phyloP scores from a whole-genome alignment of 148 eudicot genomes.

The Rhododendron ferrugineum region DNA sequence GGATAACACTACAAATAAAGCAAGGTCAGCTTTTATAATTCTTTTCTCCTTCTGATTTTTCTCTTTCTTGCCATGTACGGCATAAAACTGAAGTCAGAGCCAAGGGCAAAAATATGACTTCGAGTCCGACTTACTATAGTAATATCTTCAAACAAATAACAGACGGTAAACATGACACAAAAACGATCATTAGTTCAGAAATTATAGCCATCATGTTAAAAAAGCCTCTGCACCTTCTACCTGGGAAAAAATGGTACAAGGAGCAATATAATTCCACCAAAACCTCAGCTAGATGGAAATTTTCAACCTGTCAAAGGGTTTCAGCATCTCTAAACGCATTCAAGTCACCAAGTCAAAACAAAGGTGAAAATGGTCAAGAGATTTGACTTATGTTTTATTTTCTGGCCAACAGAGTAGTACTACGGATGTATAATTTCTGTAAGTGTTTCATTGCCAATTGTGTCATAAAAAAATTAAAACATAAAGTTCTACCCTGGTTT shows the following conservation, averaged over 20 bases:
- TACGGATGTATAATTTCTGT: neutral
- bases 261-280: neutral
- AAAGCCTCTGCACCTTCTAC: neutral
- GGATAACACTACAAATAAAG: constrained; percentile 54
- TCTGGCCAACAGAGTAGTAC: neutral
- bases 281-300: neutral
- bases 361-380: neutral
- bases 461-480: neutral
- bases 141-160: constrained; percentile 1
- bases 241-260: neutral
- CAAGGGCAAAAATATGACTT: neutral
- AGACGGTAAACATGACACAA: neutral
- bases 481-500: neutral
- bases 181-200: neutral
- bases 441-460: constrained; percentile 7
- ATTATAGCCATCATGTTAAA: neutral
- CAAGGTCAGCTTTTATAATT: constrained; percentile 7
- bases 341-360: neutral
- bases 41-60: neutral
- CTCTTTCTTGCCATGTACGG: neutral
- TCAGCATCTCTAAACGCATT: neutral
- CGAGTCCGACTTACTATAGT: neutral
- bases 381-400: neutral
- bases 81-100: neutral
- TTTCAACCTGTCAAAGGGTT: neutral